phyloP scores from a whole-genome alignment of 2,329 filamentous ascomycete species.

The Onygenales sp. region DNA sequence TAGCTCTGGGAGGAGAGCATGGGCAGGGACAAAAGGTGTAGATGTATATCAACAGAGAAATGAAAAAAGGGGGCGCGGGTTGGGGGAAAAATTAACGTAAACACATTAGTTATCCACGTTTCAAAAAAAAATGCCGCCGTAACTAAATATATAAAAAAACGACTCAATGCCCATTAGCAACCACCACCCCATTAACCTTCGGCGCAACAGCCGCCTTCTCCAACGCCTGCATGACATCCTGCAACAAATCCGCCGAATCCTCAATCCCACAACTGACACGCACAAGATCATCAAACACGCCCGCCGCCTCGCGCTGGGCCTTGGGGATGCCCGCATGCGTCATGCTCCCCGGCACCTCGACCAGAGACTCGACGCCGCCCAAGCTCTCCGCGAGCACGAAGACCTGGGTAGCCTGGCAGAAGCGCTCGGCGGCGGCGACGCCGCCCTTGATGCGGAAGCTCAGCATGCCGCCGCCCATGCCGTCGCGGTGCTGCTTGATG shows the following conservation, averaged over 20 bases:
- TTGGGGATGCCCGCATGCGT: conserved; percentile 91
- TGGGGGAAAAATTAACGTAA: neutral
- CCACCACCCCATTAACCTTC: conserved; percentile 35
- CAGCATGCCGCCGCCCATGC: conserved; percentile 94
- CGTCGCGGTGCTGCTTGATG: conserved; percentile 82
- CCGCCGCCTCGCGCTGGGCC: conserved; percentile 82
- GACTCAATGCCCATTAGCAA: conserved; percentile 9
- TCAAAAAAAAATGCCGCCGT: neutral
- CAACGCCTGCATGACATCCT: conserved; percentile 73
- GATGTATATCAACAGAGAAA: neutral
- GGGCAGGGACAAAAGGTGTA: too few relatives aligned
- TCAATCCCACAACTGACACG: conserved; percentile 91
- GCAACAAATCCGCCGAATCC: conserved; percentile 73
- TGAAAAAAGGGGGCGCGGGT: neutral
- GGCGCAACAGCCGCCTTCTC: conserved; percentile 58
- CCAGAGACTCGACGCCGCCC: conserved; percentile 83
- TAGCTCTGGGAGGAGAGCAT: too few relatives aligned
- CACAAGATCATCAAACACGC: conserved; percentile 90
- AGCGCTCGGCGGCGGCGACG: conserved; percentile 73
- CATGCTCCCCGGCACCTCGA: conserved; percentile 91
- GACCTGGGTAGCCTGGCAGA: conserved; percentile 81
- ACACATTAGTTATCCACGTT: neutral
- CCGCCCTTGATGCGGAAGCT: conserved; percentile 90
- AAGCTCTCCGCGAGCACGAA: conserved; percentile 91
- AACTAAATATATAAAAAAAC: too few relatives aligned